Percentiles rank a stretch among this genome's conserved stretches.
These are phyloP conservation scores for Pulveroboletus sp. DNA, from an alignment of 768 basidiomycete genomes.

Conservation along the genomic window DNA sequence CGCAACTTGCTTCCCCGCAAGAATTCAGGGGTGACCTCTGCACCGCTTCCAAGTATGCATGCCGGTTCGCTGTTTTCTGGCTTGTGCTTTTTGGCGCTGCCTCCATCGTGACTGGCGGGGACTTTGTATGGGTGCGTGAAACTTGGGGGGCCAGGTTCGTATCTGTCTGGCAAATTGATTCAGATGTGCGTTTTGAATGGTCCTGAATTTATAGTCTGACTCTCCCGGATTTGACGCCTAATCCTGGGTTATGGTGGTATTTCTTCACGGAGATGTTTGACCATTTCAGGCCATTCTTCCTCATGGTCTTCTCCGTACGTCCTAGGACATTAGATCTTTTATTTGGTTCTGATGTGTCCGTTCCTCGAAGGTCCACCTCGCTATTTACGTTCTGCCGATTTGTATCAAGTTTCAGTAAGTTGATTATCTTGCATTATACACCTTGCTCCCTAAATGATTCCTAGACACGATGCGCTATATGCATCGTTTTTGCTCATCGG, in stretches of 20 bases:
- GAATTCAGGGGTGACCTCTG: slow-evolving; percentile 20
- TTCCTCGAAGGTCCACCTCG: slow-evolving; percentile 62
- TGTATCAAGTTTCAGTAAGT: slow-evolving; percentile 84
- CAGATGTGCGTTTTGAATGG: background rate
- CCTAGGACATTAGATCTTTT: background rate
- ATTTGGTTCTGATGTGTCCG: background rate
- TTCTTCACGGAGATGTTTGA: slow-evolving; percentile 99
- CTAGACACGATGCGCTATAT: slow-evolving; percentile 80
- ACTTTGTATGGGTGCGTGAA: slow-evolving; percentile 64
- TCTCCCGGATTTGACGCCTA: slow-evolving; percentile 88
- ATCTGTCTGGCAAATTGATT: background rate
- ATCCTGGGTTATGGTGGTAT: slow-evolving; percentile 97
- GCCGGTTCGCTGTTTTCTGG: slow-evolving; percentile 52
- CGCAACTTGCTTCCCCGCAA: slow-evolving; percentile 62
- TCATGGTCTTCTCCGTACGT: slow-evolving; percentile 87
- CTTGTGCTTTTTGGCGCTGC: slow-evolving; percentile 39
- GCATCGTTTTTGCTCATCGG: slow-evolving; percentile 74
- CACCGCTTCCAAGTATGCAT: slow-evolving; percentile 27
- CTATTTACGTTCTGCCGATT: slow-evolving; percentile 78
- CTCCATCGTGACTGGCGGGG: slow-evolving; percentile 56
- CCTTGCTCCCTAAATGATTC: background rate
- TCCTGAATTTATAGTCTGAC: slow-evolving; percentile 48
- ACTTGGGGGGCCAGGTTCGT: slow-evolving; percentile 83
- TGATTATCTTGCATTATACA: background rate
- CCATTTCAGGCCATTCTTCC: slow-evolving; percentile 92